A percentile compares a stretch with the other conserved stretches of the same genome.
phyloP scores from a whole-genome alignment of 805 yeast genomes.

The Torulaspora indica region DNA sequence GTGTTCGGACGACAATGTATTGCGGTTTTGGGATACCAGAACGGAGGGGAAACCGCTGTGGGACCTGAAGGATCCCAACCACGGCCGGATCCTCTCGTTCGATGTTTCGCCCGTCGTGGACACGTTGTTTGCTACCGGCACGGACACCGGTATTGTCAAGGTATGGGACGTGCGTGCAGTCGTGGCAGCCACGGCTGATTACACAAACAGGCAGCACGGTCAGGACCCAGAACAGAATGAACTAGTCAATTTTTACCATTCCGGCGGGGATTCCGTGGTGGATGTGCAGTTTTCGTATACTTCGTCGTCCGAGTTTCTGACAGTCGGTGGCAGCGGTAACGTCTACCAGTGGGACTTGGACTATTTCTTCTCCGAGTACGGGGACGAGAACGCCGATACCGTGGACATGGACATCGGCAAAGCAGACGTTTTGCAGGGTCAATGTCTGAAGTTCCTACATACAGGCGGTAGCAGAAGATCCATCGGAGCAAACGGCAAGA shows the following conservation, averaged over 20 bases:
- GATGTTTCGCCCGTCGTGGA: conserved; percentile 30
- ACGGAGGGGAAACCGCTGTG: conserved; percentile 28
- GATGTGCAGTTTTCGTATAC: conserved; percentile 33
- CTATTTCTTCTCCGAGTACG: conserved; percentile 41
- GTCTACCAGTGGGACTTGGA: conserved; percentile 38
- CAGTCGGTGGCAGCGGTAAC: conserved; percentile 34
- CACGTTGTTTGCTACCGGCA: conserved; percentile 33
- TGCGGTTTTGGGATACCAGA: conserved; percentile 35
- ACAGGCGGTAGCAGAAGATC: conserved; percentile 32
- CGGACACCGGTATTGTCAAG: conserved; percentile 33
- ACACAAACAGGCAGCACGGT: conserved; percentile 28
- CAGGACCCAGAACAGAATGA: conserved; percentile 30
- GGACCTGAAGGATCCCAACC: conserved; percentile 24
- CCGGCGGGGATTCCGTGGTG: conserved; percentile 34
- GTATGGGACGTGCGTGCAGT: conserved; percentile 36
- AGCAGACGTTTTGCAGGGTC: conserved; percentile 28
- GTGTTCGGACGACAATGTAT: conserved; percentile 32
- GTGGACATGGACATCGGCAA: conserved; percentile 46
- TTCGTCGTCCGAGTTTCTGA: conserved; percentile 30
- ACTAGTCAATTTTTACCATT: conserved; percentile 27
- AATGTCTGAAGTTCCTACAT: conserved; percentile 30
- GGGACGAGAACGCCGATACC: conserved; percentile 41
- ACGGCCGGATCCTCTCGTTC: conserved; percentile 30
- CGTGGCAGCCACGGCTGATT: conserved; percentile 24
- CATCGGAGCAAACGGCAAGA: conserved; percentile 18